phyloP scores from a whole-genome alignment of 805 yeast species.

The Nakazawaea holstii region DNA sequence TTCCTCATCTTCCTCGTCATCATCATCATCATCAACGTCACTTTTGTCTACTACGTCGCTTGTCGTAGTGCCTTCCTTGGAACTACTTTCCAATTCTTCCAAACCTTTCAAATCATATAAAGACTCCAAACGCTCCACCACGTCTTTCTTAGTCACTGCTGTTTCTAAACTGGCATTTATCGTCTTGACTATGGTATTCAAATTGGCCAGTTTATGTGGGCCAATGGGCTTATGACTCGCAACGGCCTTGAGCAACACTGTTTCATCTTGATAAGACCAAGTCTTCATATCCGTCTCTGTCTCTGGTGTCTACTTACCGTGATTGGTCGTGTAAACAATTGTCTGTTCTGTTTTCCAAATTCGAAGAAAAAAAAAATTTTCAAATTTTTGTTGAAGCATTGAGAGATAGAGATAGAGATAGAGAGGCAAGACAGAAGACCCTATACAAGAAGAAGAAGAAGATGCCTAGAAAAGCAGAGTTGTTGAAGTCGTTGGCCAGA shows the following conservation, averaged over 20 bases:
- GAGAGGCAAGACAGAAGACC: not conserved
- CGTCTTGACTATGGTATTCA: slow-evolving; percentile 29
- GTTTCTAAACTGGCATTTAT: slow-evolving; percentile 15
- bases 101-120: slow-evolving; percentile 54
- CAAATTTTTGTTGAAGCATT: not conserved
- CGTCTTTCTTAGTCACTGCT: slow-evolving; percentile 39
- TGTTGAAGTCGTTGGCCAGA: slow-evolving; percentile 53
- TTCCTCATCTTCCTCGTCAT: slow-evolving; percentile 12
- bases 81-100: slow-evolving; percentile 45
- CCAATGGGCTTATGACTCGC: slow-evolving; percentile 72
- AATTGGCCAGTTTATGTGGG: slow-evolving; percentile 34
- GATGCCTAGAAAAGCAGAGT: slow-evolving; percentile 58
- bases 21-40: slow-evolving; percentile 9
- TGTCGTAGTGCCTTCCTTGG: slow-evolving; percentile 10
- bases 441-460: slow-evolving; percentile 23
- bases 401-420: not conserved
- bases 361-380: too few relatives aligned
- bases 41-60: slow-evolving; percentile 10
- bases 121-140: slow-evolving; percentile 50
- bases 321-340: slow-evolving; percentile 4
- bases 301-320: too few relatives aligned
- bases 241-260: slow-evolving; percentile 51
- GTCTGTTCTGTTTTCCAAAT: not conserved
- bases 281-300: slow-evolving; percentile 13
- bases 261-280: slow-evolving; percentile 64